Evolutionary conservation across 257 asterid genomes (phyloP).

Genomic region (Capsicum rhomboideum): DNA sequence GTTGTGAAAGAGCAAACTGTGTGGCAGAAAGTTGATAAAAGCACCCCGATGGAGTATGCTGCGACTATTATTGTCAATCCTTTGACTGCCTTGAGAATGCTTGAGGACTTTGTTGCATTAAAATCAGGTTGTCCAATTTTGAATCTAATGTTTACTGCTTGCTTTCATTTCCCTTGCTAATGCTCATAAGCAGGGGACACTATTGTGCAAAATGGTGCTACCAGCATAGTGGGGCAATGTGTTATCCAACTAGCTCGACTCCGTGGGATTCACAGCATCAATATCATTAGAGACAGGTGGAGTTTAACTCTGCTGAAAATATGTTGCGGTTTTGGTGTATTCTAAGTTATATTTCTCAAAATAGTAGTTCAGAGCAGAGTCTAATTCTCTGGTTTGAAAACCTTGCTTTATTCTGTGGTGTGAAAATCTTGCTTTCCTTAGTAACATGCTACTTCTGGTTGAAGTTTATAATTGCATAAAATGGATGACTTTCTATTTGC

Average conservation of each 20-base stretch:
- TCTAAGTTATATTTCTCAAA: neutral
- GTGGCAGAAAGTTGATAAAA: conserved; percentile 78
- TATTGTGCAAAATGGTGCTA: conserved; percentile 94
- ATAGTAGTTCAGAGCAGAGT: neutral
- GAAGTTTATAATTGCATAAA: neutral
- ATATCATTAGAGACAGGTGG: conserved; percentile 89
- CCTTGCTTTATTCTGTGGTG: neutral
- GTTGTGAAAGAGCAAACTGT: conserved; percentile 67
- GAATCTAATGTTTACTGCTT: neutral
- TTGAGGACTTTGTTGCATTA: conserved; percentile 75
- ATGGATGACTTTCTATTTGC: neutral
- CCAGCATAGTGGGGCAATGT: conserved; percentile 97
- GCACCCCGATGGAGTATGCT: conserved; percentile 79
- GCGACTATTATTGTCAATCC: conserved; percentile 90
- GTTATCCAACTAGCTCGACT: conserved; percentile 81
- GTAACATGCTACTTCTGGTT: neutral
- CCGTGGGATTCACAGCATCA: conserved; percentile 67
- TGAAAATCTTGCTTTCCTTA: neutral
- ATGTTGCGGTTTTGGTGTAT: neutral
- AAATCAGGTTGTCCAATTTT: conserved; percentile 50
- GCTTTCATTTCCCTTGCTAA: conserved; percentile 5
- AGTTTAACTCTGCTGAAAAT: neutral
- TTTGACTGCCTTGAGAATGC: conserved; percentile 86
- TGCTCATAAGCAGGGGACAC: conserved; percentile 53
- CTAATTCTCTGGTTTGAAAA: neutral